Percentiles rank a stretch among this genome's conserved stretches.
These are phyloP conservation scores for Spathaspora sp. DNA, from an alignment of 1,139 yeast genomes.

Conservation along the genomic window DNA sequence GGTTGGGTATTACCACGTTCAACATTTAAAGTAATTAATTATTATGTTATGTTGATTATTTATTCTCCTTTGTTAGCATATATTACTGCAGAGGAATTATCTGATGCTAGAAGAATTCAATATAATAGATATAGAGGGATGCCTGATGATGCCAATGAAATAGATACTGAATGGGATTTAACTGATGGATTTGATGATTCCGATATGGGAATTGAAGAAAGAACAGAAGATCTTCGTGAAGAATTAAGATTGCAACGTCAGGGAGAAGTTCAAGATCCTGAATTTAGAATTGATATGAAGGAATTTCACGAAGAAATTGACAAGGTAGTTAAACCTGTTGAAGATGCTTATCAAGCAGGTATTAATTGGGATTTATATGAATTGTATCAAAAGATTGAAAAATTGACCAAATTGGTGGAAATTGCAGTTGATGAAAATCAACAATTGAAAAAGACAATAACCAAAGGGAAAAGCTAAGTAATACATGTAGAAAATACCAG, in stretches of 20 bases:
- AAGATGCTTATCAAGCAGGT: slow-evolving; percentile 53
- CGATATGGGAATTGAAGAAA: slow-evolving; percentile 33
- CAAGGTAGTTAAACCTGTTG: slow-evolving; percentile 55
- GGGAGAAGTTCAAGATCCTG: slow-evolving; percentile 75
- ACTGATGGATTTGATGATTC: slow-evolving; percentile 70
- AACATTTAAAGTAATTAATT: slow-evolving; percentile 38
- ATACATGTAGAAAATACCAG: too few species aligned
- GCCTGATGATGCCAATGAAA: slow-evolving; percentile 80
- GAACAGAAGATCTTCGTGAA: slow-evolving; percentile 33
- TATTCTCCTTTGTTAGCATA: slow-evolving; percentile 67
- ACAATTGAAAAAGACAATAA: slow-evolving; percentile 28
- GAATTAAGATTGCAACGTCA: slow-evolving; percentile 51
- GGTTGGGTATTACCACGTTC: slow-evolving; percentile 26
- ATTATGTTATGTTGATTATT: slow-evolving; percentile 58
- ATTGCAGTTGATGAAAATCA: slow-evolving; percentile 45
- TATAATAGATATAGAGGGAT: slow-evolving; percentile 68
- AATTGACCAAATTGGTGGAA: slow-evolving; percentile 43
- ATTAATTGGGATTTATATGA: slow-evolving; percentile 67
- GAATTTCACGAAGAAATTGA: slow-evolving; percentile 52
- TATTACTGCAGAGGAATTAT: slow-evolving; percentile 63
- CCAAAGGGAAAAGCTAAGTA: too few species aligned
- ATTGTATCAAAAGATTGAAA: slow-evolving; percentile 50
- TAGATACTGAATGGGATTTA: slow-evolving; percentile 79
- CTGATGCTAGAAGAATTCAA: slow-evolving; percentile 64
- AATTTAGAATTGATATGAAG: slow-evolving; percentile 51